Evolutionary conservation across 768 basidiomycete species (phyloP).

Genomic region (Pulveroboletus sp.): DNA sequence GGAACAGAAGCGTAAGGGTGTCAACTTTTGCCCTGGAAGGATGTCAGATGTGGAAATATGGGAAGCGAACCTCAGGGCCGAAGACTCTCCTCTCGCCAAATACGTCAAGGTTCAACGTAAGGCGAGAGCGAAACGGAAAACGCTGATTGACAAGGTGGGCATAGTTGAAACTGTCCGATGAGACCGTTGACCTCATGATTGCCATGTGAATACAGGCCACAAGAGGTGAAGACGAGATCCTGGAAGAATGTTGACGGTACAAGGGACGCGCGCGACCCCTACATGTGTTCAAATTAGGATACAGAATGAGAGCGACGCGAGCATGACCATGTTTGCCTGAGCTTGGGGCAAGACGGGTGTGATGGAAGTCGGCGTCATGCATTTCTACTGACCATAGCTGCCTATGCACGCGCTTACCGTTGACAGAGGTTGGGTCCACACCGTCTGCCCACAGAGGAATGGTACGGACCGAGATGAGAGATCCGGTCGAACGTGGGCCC

Average conservation of each 20-base stretch:
- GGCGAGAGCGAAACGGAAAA: slow-evolving; percentile 66
- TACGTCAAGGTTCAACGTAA: slow-evolving; percentile 81
- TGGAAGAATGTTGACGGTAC: slow-evolving; percentile 40
- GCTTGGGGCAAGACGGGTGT: not conserved
- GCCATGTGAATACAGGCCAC: slow-evolving; percentile 46
- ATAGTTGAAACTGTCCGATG: not conserved
- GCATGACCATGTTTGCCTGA: not conserved
- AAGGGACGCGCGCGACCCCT: not conserved
- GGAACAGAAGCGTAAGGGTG: slow-evolving; percentile 60
- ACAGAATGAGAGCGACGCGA: not conserved
- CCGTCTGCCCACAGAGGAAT: slow-evolving; percentile 2
- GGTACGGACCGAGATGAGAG: not conserved
- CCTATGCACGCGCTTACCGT: not conserved
- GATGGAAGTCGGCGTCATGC: not conserved
- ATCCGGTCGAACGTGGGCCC: not conserved
- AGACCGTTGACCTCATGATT: slow-evolving; percentile 15
- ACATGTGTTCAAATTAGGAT: not conserved
- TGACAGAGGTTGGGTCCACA: not conserved
- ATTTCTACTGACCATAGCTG: not conserved
- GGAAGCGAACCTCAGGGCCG: slow-evolving; percentile 58
- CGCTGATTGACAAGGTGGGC: slow-evolving; percentile 69
- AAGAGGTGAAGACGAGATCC: slow-evolving; percentile 63
- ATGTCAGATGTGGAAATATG: slow-evolving; percentile 66
- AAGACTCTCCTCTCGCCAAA: slow-evolving; percentile 73
- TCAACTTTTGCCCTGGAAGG: slow-evolving; percentile 73